These are phyloP conservation scores for Agaricales sp. DNA, from an alignment of 1,284 basidiomycete species.

Conservation along the genomic window DNA sequence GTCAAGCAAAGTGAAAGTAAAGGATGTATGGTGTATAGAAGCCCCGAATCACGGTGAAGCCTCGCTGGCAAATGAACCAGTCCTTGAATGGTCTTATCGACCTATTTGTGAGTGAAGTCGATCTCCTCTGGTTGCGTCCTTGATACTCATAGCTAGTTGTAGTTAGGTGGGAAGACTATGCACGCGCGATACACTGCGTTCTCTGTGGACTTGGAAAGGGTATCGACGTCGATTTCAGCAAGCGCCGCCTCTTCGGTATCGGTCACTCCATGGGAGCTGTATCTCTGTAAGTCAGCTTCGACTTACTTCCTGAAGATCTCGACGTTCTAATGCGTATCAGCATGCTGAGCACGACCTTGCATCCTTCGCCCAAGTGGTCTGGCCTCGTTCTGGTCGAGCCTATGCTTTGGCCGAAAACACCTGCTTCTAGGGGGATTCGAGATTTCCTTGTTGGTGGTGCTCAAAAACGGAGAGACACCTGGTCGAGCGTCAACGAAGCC, in stretches of 20 bases:
- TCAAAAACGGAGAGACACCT: neutral
- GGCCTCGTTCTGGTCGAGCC: neutral
- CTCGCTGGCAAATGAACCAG: neutral
- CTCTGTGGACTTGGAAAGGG: slow-evolving; percentile 24
- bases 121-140: neutral
- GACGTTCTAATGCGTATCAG: neutral
- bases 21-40: neutral
- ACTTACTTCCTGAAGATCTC: slow-evolving; percentile 8
- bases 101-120: neutral
- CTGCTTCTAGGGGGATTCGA: neutral
- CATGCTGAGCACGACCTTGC: neutral
- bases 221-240: slow-evolving; percentile 24
- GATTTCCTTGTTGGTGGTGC: neutral
- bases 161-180: slow-evolving; percentile 30
- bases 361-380: neutral
- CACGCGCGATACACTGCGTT: slow-evolving; percentile 21
- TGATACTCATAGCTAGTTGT: slow-evolving; percentile 1
- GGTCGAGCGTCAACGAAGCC: neutral
- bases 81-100: neutral
- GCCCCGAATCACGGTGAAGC: neutral
- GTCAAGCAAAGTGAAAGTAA: neutral
- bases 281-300: slow-evolving; percentile 17
- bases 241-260: slow-evolving; percentile 22
- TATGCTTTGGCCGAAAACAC: neutral
- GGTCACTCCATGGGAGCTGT: slow-evolving; percentile 27